These are phyloP conservation scores for Aeminium ludgeri DNA, from an alignment of 495 filamentous ascomycete genomes.

Conservation along the genomic window DNA sequence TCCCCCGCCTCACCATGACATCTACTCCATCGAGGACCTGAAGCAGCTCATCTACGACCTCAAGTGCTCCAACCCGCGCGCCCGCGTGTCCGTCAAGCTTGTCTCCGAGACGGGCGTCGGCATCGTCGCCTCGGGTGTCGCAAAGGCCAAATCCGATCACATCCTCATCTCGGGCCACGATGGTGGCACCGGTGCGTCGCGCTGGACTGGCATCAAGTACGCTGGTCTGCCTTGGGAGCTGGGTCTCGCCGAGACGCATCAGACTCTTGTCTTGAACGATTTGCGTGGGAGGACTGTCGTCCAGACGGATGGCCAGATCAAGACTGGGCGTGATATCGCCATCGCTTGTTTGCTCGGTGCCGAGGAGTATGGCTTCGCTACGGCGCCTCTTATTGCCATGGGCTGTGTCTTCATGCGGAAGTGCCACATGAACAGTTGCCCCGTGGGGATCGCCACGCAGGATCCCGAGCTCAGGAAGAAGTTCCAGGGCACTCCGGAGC, in stretches of 20 bases:
- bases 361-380: constrained; percentile 98
- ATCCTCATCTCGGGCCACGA: constrained; percentile 97
- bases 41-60: constrained; percentile 99
- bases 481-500: constrained; percentile 85
- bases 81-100: constrained; percentile 94
- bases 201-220: constrained; percentile 99
- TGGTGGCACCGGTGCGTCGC: constrained; percentile 91
- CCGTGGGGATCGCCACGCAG: constrained; percentile 93
- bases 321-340: constrained; percentile 88
- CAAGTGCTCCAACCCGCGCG: constrained; percentile 90
- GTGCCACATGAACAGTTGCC: constrained; percentile 64
- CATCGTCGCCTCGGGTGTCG: constrained; percentile 95
- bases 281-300: constrained; percentile 92
- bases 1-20: constrained; percentile 97
- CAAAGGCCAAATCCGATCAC: constrained; percentile 96
- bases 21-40: constrained; percentile 97
- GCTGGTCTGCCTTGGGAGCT: constrained; percentile 96
- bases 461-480: constrained; percentile 91
- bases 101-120: constrained; percentile 97
- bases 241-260: constrained; percentile 94
- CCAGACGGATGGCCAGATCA: constrained; percentile 91
- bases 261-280: constrained; percentile 96
- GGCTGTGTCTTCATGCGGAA: constrained; percentile 95
- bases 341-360: constrained; percentile 93
- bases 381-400: constrained; percentile 89